Base-by-base conservation (phyloP, 225 moss, liverwort and hornwort genomes). In the Thuidium tamariscinum region DNA sequence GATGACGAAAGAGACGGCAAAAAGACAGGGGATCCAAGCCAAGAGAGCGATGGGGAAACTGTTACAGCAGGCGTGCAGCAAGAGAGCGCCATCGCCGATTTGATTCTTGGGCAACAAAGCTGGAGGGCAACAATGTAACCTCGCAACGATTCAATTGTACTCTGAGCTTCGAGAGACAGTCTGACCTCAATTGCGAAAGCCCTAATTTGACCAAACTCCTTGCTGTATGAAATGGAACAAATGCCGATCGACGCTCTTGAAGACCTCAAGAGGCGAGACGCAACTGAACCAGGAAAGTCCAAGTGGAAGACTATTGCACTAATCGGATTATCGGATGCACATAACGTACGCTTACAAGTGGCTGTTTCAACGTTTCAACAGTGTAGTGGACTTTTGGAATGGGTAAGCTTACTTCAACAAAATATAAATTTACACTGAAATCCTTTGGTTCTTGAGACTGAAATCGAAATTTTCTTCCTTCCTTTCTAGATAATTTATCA, bases 1-100 rank as follows among this genome's bases (percentile, higher is more conserved):
- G 89, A 60, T 39, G 89, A 91, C 19, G 87, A 87, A 59, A 90
- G 88, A 8, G 86, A 84, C 41, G 88, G 92, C 64, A 88, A 34
- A 37, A 84, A 88, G 66, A 48, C 61, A 21, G 80, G 80, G 48
- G 71, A 61, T 49, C 64, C 76, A 52, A 6, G 49, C 26, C 36
- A 49, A 37, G 61, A 48, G 34, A 72, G 44, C 13, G 66, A 82
- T 3, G 84, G 71, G n/a, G 85, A 84, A 16, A n/a, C 26, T 56
- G 83, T 44, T 8, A 51, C 66, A 44, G 46, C 83, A 34, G 84
- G 81, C 55, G 72, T 37, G 89, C 78, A 78, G 89, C 85, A 85
- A 29, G 86, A 77, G 86, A 88, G 72, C 65, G 86, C 84, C 92
- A 90, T 92, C 55, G 59, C 86, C 39, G 41, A 46, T 62, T 11